Evolutionary conservation across 108 stramenopile genomes (phyloP), one percentile per base, ranked within the genome.

Genomic region (Parietichytrium sp.): DNA sequence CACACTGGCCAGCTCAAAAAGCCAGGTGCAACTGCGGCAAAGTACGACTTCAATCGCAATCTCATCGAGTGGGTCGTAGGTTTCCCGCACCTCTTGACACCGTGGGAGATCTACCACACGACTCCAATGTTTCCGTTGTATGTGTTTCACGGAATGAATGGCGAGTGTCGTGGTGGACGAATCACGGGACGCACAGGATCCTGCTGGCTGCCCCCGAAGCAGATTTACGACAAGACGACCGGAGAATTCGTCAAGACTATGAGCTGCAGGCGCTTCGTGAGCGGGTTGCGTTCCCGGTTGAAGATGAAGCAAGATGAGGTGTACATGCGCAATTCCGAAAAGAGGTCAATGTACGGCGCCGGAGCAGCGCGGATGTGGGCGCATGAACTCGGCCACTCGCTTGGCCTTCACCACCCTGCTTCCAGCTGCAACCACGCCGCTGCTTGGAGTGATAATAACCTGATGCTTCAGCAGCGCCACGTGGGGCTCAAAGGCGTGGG

Each of bases 21-120:
- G 6, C 42, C 45, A n/a, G 15, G 10, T 6, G 42, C 42, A 12
- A 33, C 10, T 42, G 1, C 15, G 6, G 61, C 36, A n/a, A 72
- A 72, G 20, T 72, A 72, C 61, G 45, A 72, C 33, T 72, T 72
- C 0, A 33, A 72, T 33, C 61, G 61, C 42, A 72, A 72, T 25
- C 36, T 72, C 38, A 13, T 72, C 10, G 61, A 72, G 42, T 72
- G 61, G 61, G 45, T 72, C 42, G 61, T 72, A 45, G 61, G 61
- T 42, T 72, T 45, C 61, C 61, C 61, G 42, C 36, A 45, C 38
- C 29, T 33, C 10, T 7, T 72, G 6, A 33, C 61, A 25, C 61
- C 61, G 0, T 72, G 61, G 61, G 20, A 72, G 10, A 16, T 72
- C 12, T 33, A 45, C 38, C 36, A 72, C 42, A 45, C 61, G 10